phyloP scores from a whole-genome alignment of 495 filamentous ascomycete genomes.

The Hypomontagnella submonticulosa region DNA sequence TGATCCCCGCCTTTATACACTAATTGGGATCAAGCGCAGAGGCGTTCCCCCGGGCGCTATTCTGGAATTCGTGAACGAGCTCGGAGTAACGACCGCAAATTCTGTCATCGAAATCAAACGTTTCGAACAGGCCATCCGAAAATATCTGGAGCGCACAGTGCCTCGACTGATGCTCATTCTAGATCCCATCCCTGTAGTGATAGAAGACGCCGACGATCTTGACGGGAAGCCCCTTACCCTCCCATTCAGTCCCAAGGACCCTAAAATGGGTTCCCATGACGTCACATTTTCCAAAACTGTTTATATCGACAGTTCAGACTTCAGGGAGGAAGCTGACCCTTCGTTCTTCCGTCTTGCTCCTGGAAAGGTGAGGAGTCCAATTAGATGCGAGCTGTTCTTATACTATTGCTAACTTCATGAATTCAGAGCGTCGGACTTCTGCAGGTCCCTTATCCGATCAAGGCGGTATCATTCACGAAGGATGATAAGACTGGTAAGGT shows the following conservation, averaged over 20 bases:
- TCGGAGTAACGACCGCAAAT: slow-evolving; percentile 83
- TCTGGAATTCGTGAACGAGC: slow-evolving; percentile 85
- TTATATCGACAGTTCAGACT: slow-evolving; percentile 94
- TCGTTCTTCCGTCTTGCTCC: slow-evolving; percentile 86
- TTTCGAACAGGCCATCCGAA: slow-evolving; percentile 82
- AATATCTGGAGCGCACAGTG: slow-evolving; percentile 84
- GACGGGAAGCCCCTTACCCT: slow-evolving; percentile 65
- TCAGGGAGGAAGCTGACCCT: slow-evolving; percentile 75
- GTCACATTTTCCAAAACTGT: slow-evolving; percentile 81
- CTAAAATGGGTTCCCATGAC: slow-evolving; percentile 64
- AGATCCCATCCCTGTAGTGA: slow-evolving; percentile 81
- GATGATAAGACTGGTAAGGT: slow-evolving; percentile 74
- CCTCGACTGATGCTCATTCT: slow-evolving; percentile 88
- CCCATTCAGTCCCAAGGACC: slow-evolving; percentile 81
- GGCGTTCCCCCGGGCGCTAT: slow-evolving; percentile 90
- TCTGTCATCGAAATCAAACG: slow-evolving; percentile 76
- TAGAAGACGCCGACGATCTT: slow-evolving; percentile 78
- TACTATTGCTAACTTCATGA: slow-evolving; percentile 7
- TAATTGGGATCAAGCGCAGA: slow-evolving; percentile 84
- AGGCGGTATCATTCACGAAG: slow-evolving; percentile 78
- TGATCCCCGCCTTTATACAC: slow-evolving; percentile 87
- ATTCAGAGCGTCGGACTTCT: slow-evolving; percentile 78
- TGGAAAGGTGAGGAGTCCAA: slow-evolving; percentile 64
- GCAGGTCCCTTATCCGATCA: slow-evolving; percentile 84
- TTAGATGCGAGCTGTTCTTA: not conserved